Percentiles rank a stretch among this genome's conserved stretches.
phyloP scores from a whole-genome alignment of 192 early-diverging fungal genomes.

The Rhizoclosmatium sp. region DNA sequence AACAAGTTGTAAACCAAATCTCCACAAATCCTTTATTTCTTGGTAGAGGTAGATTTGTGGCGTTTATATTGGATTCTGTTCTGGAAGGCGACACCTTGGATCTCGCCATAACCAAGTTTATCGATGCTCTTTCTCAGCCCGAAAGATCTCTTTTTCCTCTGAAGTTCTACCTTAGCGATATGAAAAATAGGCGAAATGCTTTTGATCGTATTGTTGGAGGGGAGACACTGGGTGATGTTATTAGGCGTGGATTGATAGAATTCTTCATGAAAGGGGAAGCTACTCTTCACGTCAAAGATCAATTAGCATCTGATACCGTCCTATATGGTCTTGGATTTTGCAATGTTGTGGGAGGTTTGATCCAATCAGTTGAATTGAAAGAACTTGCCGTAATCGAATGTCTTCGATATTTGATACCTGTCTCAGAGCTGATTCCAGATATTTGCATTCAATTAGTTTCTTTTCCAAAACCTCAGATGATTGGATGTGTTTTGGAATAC shows the following conservation, averaged over 20 bases:
- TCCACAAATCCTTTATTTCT: slow-evolving; percentile 44
- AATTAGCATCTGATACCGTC: slow-evolving; percentile 28
- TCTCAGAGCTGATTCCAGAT: slow-evolving; percentile 36
- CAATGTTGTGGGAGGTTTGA: slow-evolving; percentile 10
- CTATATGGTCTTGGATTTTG: slow-evolving; percentile 41
- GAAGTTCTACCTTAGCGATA: slow-evolving; percentile 42
- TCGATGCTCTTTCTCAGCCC: slow-evolving; percentile 27
- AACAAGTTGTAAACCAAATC: slow-evolving; percentile 29
- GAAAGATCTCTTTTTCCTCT: slow-evolving; percentile 38
- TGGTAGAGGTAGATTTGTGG: slow-evolving; percentile 44
- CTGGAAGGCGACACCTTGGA: slow-evolving; percentile 37
- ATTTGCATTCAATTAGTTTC: not conserved
- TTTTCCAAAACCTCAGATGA: slow-evolving; percentile 39
- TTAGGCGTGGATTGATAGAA: slow-evolving; percentile 34
- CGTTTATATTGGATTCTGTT: slow-evolving; percentile 46
- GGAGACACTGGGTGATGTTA: slow-evolving; percentile 33
- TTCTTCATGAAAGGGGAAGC: slow-evolving; percentile 34
- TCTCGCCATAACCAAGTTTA: slow-evolving; percentile 35
- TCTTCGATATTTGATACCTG: slow-evolving; percentile 44
- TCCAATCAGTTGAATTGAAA: slow-evolving; percentile 32
- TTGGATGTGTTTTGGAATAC: slow-evolving; percentile 47
- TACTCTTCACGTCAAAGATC: slow-evolving; percentile 13
- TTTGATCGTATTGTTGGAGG: slow-evolving; percentile 27
- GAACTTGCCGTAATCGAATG: slow-evolving; percentile 42
- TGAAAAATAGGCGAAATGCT: slow-evolving; percentile 27